Evolutionary conservation across 148 eudicot genomes (phyloP), one percentile per base, ranked within the genome.

Genomic region (Bassia scoparia): DNA sequence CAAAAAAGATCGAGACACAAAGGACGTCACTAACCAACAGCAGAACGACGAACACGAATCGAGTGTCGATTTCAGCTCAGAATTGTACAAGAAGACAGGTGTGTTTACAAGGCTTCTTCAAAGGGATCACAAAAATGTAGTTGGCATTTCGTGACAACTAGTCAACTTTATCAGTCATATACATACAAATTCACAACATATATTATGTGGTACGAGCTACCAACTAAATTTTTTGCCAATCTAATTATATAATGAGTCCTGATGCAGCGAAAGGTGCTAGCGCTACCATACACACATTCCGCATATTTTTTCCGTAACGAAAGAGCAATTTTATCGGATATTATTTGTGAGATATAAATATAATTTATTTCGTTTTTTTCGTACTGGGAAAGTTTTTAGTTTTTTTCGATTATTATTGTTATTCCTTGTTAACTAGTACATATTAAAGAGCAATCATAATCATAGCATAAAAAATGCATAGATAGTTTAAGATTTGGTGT

Each of bases 101-200:
- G 48, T 77, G 53, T 27, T 77, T 14, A 55, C 62, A 23, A 75
- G 63, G n/a, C 21, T 77, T 53, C 55, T 61, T 61, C 75, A 62
- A 70, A 62, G 75, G 24, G 64, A 64, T 71, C 10, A 52, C 60
- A 61, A 70, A 61, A 8, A n/a, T 61, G 68, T 46, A 34, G 61
- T 34, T 59, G 73, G 50, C 23, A 63, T 75, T 49, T 76, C 50
- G 18, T 53, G 62, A 70, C 46, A 52, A 20, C 21, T 70, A 43
- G n/a, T 53, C 31, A 33, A 13, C 44, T 53, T 20, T 21, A 48
- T 49, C 15, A 61, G 26, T 61, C 38, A 33, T 61, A 16, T 18
- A 16, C 21, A 27, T 30, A n/a, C n/a, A n/a, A n/a, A n/a, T n/a
- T n/a, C n/a, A 31, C 13, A 20, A 54, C 24, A 54, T 20, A 54